Conservation (phyloP, 106 monocot genomes). For the Dioscorea alata region DNA sequence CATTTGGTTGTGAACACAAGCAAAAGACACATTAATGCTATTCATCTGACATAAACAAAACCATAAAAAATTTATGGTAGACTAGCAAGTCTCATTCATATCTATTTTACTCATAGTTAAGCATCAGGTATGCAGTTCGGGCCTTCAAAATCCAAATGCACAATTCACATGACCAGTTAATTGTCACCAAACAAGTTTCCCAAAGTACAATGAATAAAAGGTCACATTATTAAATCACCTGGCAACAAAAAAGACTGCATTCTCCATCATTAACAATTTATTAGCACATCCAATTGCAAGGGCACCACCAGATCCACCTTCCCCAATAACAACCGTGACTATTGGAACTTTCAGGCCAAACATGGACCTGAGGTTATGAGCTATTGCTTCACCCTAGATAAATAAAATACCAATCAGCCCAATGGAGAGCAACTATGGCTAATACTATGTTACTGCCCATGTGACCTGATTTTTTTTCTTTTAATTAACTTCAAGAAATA, state of each 20-base stretch:
- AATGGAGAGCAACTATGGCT: not conserved
- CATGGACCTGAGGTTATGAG: conserved; percentile 79
- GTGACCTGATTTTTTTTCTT: too few species aligned
- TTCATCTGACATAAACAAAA: too few species aligned
- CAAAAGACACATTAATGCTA: too few species aligned
- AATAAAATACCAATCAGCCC: not conserved
- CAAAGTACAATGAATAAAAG: not conserved
- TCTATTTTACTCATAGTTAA: too few species aligned
- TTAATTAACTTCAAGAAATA: not conserved
- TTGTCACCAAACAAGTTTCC: too few species aligned
- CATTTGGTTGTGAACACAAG: too few species aligned
- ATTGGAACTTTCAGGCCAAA: conserved; percentile 86
- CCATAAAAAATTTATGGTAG: too few species aligned
- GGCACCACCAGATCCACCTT: conserved; percentile 98
- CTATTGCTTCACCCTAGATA: conserved; percentile 87
- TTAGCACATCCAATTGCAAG: conserved; percentile 95
- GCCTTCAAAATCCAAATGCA: too few species aligned
- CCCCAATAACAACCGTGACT: conserved; percentile 82
- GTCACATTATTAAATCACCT: conserved; percentile 30
- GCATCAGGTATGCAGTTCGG: too few species aligned
- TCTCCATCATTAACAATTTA: conserved; percentile 87
- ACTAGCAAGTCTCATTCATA: too few species aligned
- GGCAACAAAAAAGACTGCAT: conserved; percentile 91
- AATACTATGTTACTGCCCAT: not conserved
- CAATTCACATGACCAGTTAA: too few species aligned